phyloP scores from a whole-genome alignment of 2,329 filamentous ascomycete species.

The Arthrobotrys sphaeroides region DNA sequence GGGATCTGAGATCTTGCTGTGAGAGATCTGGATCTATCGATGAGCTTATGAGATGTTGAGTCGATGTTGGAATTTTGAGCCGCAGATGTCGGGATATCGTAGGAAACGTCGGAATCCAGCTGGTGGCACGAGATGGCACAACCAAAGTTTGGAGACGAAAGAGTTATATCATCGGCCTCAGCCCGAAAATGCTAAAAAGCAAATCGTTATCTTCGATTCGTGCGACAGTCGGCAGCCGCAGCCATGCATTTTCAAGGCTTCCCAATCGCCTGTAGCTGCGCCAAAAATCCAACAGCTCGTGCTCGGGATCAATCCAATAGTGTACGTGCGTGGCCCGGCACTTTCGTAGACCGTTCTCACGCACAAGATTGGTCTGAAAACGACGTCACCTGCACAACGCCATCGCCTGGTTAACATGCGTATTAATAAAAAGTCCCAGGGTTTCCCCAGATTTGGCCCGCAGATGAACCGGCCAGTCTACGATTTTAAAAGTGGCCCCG shows the following conservation, averaged over 20 bases:
- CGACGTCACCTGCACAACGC: constrained; percentile 1
- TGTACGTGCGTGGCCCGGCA: neutral
- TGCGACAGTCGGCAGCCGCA: too few species aligned
- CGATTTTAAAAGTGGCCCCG: neutral
- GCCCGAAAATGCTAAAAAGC: constrained; percentile 11
- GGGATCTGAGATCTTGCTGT: neutral
- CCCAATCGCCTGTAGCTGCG: too few species aligned
- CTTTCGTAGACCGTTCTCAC: too few species aligned
- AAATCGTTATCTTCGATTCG: too few species aligned
- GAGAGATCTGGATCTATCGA: neutral
- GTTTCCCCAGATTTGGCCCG: constrained; percentile 28
- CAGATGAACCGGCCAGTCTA: constrained; percentile 10
- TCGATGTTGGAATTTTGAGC: neutral
- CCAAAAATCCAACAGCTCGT: neutral
- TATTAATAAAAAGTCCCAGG: constrained; percentile 32
- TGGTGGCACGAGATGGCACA: neutral
- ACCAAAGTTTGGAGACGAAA: constrained; percentile 7
- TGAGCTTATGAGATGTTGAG: too few species aligned
- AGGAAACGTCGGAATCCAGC: constrained; percentile 1
- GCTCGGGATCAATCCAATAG: neutral
- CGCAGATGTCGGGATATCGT: constrained; percentile 10
- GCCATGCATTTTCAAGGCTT: neutral
- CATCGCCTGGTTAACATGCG: constrained; percentile 7
- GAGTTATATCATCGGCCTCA: neutral
- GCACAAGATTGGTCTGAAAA: neutral